Base-by-base conservation (phyloP, 2,329 filamentous ascomycete species). In the Ophiosphaerella narmari region DNA sequence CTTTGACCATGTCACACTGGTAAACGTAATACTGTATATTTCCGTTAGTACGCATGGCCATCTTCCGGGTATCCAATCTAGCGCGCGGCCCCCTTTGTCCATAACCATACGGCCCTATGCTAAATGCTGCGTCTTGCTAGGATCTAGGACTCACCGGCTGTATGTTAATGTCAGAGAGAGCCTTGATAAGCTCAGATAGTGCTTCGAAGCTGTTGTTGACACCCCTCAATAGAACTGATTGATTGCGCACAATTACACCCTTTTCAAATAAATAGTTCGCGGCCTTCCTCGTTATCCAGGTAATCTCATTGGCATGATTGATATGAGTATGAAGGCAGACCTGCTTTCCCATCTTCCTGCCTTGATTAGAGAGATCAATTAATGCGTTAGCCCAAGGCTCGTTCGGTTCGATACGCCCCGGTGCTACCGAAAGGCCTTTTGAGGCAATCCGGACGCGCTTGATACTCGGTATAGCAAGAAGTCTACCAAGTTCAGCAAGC, bases 321-420 rank as follows among this genome's bases (percentile, higher is more conserved):
- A 87, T 85, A 60, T 87, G 85, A 0, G 85, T 87, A 62, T 87
- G 85, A 46, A 86, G 71, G 4, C 83, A 84, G 56, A 86, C 78
- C 43, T 81, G 76, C 64, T 87, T 87, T 5, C 83, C 83, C 21
- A 78, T 74, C 41, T 68, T 63, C 47, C 78, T 77, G 3, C 81
- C 84, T 48, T 74, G 70, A 40, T 80, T 75, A 1, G 79, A 78
- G 1, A 87, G 66, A 4, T 73, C 72, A 24, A 84, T 75, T 37
- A 87, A 69, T 1, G 79, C 75, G 3, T 78, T 69, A 1, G 77
- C 73, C 84, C 85, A 87, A 4, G 60, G 60, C 57, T 87, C 84
- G 0, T 65, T 63, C 1, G 59, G 55, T 55, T 86, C 61, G 21
- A 86, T 77, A 4, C 84, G 78, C 32, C 74, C 78, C 0, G 85